Percentiles rank a stretch among this genome's conserved stretches.
Conservation (phyloP, 441 rosid species). For the Corymbia calophylla region DNA sequence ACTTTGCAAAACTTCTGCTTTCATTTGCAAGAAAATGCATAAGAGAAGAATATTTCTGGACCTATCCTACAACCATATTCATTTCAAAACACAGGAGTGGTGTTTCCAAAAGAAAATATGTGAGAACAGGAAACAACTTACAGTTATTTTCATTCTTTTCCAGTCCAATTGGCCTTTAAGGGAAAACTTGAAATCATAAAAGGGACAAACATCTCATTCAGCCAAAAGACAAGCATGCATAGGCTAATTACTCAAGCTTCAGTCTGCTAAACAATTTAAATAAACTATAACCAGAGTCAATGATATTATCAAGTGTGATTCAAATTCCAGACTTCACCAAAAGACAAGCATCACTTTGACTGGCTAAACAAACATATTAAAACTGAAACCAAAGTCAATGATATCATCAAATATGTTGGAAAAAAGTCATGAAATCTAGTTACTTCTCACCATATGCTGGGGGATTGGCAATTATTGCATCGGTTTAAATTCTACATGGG, state of each 20-base stretch:
- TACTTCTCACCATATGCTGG: conserved; percentile 35
- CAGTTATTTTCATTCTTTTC: not conserved
- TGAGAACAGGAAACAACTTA: not conserved
- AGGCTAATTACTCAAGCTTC: not conserved
- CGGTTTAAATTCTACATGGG: conserved; percentile 14
- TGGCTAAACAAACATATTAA: not conserved
- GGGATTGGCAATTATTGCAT: conserved; percentile 47
- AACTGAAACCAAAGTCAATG: not conserved
- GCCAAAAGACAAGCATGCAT: not conserved
- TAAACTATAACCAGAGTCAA: not conserved
- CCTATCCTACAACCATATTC: not conserved
- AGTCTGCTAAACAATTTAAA: not conserved
- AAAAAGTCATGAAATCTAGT: not conserved
- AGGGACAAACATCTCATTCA: not conserved
- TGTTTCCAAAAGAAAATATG: not conserved
- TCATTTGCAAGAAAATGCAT: not conserved
- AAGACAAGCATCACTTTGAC: not conserved
- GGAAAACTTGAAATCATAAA: not conserved
- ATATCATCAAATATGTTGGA: not conserved
- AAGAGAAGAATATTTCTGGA: not conserved
- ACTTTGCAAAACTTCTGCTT: not conserved
- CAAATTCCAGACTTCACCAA: not conserved
- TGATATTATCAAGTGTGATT: not conserved
- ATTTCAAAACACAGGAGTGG: not conserved
- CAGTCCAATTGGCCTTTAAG: not conserved